Base-by-base conservation (phyloP, 2,329 filamentous ascomycete species). In the Lachnellula suecica region DNA sequence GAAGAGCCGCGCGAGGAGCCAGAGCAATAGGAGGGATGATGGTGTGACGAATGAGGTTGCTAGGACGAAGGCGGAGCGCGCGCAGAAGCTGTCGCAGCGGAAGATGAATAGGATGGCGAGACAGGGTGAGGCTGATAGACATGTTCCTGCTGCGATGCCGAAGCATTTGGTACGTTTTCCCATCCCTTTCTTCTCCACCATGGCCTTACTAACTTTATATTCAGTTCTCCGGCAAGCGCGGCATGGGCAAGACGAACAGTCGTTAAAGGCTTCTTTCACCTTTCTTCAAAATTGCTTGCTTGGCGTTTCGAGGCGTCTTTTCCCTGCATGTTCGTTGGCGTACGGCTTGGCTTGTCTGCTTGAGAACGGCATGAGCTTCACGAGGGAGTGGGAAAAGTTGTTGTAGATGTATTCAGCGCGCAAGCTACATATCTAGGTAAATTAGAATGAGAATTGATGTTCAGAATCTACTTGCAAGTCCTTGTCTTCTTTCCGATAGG, bases 91-190 rank as follows among this genome's bases (percentile, higher is more conserved):
- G 69, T 81, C 86, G 66, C 95, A 99, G 85, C 91, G 93, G 81
- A 93, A 91, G 83, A 97, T 95, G 91, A 99, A 99, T 79, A 84
- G 93, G 60, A 94, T 95, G 88, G 94, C 94, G 41, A 86, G 92
- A 72, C 90, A 95, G 79, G 94, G 94, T 79, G 94, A 99, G 78
- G 92, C 88, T 57, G 94, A 99, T 79, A 85, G 95, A 70, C 93
- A 97, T 75, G 84, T 85, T 57, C 86, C 86, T 51, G 88, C 89
- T 34, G 81, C 89, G 48, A 74, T 96, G 72, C 83, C 86, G 58
- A 99, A 96, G 77, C 94, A 97, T 76, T 79, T 99, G 82, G 87
- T 96, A 81, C 72, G 86, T 82, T 62, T 58, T 40, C 13, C 40
- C 29, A 53, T 42, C 49, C n/a, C 29, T 44, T 44, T 10, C 13